Percentiles rank a stretch among this genome's conserved stretches.
Conservation (phyloP, 2,329 filamentous ascomycete genomes). For the Aspergillus vadensis region DNA sequence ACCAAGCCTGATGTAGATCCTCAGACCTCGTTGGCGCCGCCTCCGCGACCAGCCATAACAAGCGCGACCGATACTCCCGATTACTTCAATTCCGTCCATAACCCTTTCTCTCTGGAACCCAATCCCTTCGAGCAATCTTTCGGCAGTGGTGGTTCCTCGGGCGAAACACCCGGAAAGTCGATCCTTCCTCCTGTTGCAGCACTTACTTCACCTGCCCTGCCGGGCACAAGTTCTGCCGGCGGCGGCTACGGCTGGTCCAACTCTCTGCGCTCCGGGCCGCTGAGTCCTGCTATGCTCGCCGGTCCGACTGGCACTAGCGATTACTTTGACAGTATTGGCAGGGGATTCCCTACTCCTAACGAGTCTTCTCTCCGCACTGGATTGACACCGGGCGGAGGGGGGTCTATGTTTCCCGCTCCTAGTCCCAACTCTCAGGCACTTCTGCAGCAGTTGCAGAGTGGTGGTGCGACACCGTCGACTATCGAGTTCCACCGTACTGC, state of each 20-base stretch:
- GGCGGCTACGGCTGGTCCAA: constrained; percentile 77
- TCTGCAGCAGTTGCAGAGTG: constrained; percentile 75
- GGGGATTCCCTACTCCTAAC: constrained; percentile 91
- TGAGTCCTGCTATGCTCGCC: constrained; percentile 96
- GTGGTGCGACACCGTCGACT: constrained; percentile 83
- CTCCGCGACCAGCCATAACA: constrained; percentile 61
- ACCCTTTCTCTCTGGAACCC: constrained; percentile 67
- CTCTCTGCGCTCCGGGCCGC: constrained; percentile 84
- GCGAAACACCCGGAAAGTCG: constrained; percentile 78
- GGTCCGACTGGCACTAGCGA: constrained; percentile 73
- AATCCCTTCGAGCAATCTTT: constrained; percentile 99
- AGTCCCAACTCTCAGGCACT: constrained; percentile 85
- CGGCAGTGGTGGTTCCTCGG: constrained; percentile 49
- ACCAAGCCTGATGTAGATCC: constrained; percentile 55
- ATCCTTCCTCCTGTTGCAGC: constrained; percentile 87
- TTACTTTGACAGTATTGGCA: constrained; percentile 84
- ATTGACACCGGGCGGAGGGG: constrained; percentile 88
- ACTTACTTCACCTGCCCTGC: constrained; percentile 84
- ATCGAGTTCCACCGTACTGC: constrained; percentile 95
- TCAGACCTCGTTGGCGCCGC: constrained; percentile 68
- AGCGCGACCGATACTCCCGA: constrained; percentile 62
- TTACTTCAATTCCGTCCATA: constrained; percentile 66
- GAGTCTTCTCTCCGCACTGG: constrained; percentile 91
- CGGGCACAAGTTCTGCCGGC: constrained; percentile 71
- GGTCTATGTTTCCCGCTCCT: constrained; percentile 93